Conservation (phyloP, 441 rosid genomes). For the Lepidium campestre region DNA sequence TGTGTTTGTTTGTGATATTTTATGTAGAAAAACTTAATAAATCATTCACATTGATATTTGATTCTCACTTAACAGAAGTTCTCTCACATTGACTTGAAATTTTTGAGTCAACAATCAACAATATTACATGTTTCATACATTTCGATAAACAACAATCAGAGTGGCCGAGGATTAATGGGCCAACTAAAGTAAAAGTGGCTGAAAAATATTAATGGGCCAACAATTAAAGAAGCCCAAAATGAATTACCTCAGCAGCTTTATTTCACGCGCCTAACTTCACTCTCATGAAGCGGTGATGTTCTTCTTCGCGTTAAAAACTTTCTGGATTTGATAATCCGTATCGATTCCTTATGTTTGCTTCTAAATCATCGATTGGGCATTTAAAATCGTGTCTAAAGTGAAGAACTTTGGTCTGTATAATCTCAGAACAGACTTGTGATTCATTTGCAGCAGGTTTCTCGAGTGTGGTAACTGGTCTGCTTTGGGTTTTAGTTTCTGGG, state of each 20-base stretch:
- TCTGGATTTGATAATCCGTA: not conserved
- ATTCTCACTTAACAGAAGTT: too few relatives aligned
- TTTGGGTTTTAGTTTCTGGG: not conserved
- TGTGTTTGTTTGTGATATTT: too few relatives aligned
- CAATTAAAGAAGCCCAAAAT: not conserved
- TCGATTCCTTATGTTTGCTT: not conserved
- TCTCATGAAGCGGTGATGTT: slow-evolving; percentile 4
- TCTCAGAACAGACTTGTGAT: not conserved
- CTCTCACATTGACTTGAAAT: too few relatives aligned
- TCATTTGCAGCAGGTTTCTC: not conserved
- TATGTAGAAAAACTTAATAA: too few relatives aligned
- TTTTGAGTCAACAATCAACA: too few relatives aligned
- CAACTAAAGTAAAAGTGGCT: not conserved
- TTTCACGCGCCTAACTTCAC: not conserved
- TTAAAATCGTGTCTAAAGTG: not conserved
- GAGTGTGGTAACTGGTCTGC: not conserved
- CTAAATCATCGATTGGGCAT: not conserved
- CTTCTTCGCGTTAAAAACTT: slow-evolving; percentile 8
- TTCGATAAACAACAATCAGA: too few relatives aligned
- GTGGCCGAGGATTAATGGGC: not conserved
- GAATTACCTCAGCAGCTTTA: not conserved
- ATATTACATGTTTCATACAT: too few relatives aligned
- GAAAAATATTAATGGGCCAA: not conserved
- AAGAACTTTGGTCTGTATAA: slow-evolving; percentile 4
- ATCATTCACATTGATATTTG: too few relatives aligned